Evolutionary conservation across 148 eudicot genomes (phyloP).

Genomic region (Euryodendron excelsum): DNA sequence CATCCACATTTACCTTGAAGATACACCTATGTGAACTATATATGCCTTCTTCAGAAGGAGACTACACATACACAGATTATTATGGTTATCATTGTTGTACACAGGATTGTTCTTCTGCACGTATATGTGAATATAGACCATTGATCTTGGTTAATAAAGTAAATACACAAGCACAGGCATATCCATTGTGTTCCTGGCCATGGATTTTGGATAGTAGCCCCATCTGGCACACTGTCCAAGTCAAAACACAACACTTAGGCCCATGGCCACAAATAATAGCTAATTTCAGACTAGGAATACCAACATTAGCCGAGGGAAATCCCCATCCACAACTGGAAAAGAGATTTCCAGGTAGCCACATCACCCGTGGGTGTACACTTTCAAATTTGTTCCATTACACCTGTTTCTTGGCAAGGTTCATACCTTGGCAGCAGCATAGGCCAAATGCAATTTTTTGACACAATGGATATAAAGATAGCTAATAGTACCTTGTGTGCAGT

Average conservation of each 20-base stretch:
- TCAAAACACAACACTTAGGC: not conserved
- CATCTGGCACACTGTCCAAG: no score
- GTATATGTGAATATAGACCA: not conserved
- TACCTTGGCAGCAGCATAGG: not conserved
- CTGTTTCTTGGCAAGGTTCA: no score
- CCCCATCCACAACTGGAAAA: not conserved
- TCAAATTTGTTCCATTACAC: not conserved
- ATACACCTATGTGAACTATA: not conserved
- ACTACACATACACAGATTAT: not conserved
- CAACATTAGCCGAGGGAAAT: not conserved
- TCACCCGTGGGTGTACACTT: not conserved
- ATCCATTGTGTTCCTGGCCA: no score
- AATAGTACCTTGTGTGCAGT: constrained; percentile 62
- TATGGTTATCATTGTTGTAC: not conserved
- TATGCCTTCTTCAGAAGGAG: not conserved
- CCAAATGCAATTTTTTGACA: not conserved
- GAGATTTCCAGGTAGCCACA: not conserved
- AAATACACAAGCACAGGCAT: no score
- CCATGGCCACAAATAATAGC: not conserved
- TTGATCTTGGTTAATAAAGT: no score
- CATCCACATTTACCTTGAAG: not conserved
- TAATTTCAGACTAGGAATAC: not conserved
- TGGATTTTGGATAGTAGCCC: no score
- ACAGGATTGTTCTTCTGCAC: not conserved
- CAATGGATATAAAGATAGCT: not conserved